phyloP scores from a whole-genome alignment of 2,329 filamentous ascomycete species.

The Exophiala sp. region DNA sequence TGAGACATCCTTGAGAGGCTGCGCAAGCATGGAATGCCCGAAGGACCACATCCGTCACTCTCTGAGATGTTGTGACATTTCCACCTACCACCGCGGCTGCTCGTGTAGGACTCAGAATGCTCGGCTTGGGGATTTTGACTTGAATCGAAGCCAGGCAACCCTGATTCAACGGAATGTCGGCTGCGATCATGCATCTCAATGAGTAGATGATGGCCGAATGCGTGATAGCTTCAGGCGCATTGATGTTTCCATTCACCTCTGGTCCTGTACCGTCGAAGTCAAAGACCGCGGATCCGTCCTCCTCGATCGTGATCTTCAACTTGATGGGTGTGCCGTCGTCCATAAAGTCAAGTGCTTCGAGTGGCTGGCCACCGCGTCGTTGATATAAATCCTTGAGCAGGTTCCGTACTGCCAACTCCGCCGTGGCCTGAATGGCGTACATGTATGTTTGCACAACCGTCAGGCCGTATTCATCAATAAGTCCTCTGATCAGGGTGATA shows the following conservation, averaged over 20 bases:
- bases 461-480: slow-evolving; percentile 35
- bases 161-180: slow-evolving; percentile 34
- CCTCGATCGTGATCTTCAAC: slow-evolving; percentile 33
- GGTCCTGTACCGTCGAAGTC: slow-evolving; percentile 40
- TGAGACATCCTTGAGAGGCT: slow-evolving; percentile 30
- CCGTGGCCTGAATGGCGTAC: slow-evolving; percentile 36
- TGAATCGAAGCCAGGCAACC: slow-evolving; percentile 31
- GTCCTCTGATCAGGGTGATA: slow-evolving; percentile 32
- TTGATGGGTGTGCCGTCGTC: slow-evolving; percentile 38
- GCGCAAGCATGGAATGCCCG: slow-evolving; percentile 32
- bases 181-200: slow-evolving; percentile 29
- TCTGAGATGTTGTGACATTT: slow-evolving; percentile 31
- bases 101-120: slow-evolving; percentile 31
- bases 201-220: slow-evolving; percentile 35
- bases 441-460: slow-evolving; percentile 39
- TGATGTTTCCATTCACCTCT: slow-evolving; percentile 34
- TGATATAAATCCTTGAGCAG: slow-evolving; percentile 29
- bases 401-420: slow-evolving; percentile 33
- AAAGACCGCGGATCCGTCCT: slow-evolving; percentile 33
- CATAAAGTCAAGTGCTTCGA: slow-evolving; percentile 36
- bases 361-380: slow-evolving; percentile 18
- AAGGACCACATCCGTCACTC: slow-evolving; percentile 32
- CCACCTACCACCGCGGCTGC: slow-evolving; percentile 29
- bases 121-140: slow-evolving; percentile 27
- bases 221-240: slow-evolving; percentile 37